Percentiles rank a stretch among this genome's conserved stretches.
Evolutionary conservation across 2,329 filamentous ascomycete genomes (phyloP).

Genomic region (Fusarium nygamai): DNA sequence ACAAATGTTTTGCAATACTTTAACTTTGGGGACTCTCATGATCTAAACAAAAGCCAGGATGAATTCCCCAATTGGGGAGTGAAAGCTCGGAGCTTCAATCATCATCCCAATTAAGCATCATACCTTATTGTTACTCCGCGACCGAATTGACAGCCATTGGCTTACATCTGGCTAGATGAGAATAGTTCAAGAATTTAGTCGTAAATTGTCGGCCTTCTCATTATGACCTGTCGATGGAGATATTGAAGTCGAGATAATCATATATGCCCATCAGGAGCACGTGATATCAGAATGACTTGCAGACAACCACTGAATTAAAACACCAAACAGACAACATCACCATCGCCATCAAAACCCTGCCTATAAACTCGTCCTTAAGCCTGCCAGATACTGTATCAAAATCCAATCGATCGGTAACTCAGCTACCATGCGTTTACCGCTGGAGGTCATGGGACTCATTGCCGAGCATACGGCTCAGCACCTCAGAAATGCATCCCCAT

Average conservation of each 20-base stretch:
- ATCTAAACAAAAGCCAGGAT: constrained; percentile 14
- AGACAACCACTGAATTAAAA: not conserved
- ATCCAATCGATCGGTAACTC: not conserved
- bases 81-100: constrained; percentile 19
- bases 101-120: constrained; percentile 23
- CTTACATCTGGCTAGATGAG: not conserved
- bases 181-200: not conserved
- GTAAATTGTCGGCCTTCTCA: not conserved
- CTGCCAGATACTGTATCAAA: not conserved
- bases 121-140: not conserved
- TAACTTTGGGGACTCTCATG: constrained; percentile 11
- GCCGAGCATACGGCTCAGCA: constrained; percentile 1
- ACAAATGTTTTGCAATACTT: not conserved
- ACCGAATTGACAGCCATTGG: not conserved
- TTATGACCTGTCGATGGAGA: not conserved
- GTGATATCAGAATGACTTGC: not conserved
- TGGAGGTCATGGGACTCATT: constrained; percentile 12
- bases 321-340: not conserved
- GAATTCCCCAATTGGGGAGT: not conserved
- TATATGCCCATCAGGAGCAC: not conserved
- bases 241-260: not conserved
- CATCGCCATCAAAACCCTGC: not conserved
- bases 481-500: not conserved
- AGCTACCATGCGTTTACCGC: not conserved
- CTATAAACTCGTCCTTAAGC: not conserved